A percentile compares a stretch with the other conserved stretches of the same genome.
phyloP scores from a whole-genome alignment of 306 rosid species.

The Fagus crenata region DNA sequence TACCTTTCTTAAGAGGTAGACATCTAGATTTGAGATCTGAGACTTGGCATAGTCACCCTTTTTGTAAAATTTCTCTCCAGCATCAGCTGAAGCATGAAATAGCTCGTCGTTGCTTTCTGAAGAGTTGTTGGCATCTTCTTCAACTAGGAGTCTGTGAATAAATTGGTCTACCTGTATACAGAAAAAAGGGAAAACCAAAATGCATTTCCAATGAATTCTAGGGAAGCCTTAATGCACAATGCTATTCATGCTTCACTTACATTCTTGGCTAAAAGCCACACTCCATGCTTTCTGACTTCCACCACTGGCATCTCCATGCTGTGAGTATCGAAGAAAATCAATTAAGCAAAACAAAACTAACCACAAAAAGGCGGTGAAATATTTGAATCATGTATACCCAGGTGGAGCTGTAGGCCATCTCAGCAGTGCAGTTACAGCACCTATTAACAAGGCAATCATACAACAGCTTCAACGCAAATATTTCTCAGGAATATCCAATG shows the following conservation, averaged over 20 bases:
- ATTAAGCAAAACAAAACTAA: conserved; percentile 21
- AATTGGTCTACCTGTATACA: conserved; percentile 75
- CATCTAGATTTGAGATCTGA: conserved; percentile 57
- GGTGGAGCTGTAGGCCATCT: conserved; percentile 98
- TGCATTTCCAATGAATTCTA: conserved; percentile 9
- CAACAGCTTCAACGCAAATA: conserved; percentile 20
- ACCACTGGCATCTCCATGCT: conserved; percentile 96
- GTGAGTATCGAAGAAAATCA: conserved; percentile 34
- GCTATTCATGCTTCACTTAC: conserved; percentile 48
- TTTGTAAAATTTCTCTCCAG: conserved; percentile 70
- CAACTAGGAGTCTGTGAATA: conserved; percentile 81
- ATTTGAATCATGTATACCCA: conserved; percentile 50
- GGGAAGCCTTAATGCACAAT: not conserved
- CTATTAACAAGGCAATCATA: conserved; percentile 39
- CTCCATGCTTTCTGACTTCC: conserved; percentile 83
- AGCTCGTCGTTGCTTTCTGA: conserved; percentile 57
- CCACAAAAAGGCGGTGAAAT: not conserved
- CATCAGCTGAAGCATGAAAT: conserved; percentile 64
- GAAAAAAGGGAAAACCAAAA: conserved; percentile 20
- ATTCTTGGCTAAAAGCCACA: conserved; percentile 88
- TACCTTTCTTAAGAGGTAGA: conserved; percentile 76
- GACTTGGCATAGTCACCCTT: conserved; percentile 83
- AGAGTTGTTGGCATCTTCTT: conserved; percentile 69
- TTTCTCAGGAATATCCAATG: conserved; percentile 1
- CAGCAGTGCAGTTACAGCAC: conserved; percentile 74